These are phyloP conservation scores for Pythium periplocum DNA, from an alignment of 352 stramenopile genomes.

Conservation along the genomic window DNA sequence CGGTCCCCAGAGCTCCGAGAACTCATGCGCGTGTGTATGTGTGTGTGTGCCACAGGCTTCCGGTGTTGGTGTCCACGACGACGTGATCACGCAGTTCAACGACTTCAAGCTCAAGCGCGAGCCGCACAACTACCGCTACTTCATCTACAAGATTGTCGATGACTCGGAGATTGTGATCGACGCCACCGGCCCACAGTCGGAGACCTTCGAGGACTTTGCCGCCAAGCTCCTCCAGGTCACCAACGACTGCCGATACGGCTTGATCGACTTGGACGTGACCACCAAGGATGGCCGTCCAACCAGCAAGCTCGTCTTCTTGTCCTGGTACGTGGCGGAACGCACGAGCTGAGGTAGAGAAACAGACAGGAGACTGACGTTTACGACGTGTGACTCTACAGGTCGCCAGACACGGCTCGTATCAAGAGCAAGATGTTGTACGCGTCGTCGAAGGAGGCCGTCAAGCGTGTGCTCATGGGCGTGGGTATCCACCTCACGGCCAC, in stretches of 20 bases:
- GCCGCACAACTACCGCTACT: conserved; percentile 92
- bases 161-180: conserved; percentile 94
- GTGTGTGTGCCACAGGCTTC: conserved; percentile 67
- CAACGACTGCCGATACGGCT: conserved; percentile 82
- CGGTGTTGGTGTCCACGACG: conserved; percentile 90
- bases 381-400: conserved; percentile 31
- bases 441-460: conserved; percentile 93
- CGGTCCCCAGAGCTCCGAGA: too few species aligned
- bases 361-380: not conserved
- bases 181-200: conserved; percentile 56
- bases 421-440: conserved; percentile 96
- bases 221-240: conserved; percentile 65
- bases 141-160: conserved; percentile 94
- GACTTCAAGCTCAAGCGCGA: conserved; percentile 94
- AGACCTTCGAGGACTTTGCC: conserved; percentile 88
- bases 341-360: not conserved
- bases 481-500: conserved; percentile 94
- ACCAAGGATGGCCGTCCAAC: conserved; percentile 86
- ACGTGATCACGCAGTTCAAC: conserved; percentile 92
- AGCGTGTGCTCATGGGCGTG: conserved; percentile 91
- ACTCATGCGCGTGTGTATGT: not conserved
- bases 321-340: conserved; percentile 50
- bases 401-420: conserved; percentile 89
- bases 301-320: conserved; percentile 91
- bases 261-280: conserved; percentile 88